These are phyloP conservation scores for Pachyrhizus erosus DNA, from an alignment of 306 rosid species.

Conservation along the genomic window DNA sequence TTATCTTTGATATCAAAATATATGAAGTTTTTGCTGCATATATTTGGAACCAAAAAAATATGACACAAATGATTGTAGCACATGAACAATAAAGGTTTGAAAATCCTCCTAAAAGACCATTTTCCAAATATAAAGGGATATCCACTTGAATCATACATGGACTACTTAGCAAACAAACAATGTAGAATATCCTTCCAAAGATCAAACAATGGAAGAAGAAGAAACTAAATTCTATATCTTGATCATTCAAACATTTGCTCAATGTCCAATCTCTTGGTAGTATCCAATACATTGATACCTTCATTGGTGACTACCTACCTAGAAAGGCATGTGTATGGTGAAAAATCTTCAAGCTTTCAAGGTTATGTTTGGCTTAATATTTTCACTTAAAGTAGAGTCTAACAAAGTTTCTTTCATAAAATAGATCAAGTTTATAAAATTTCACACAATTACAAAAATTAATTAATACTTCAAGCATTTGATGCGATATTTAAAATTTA, in stretches of 20 bases:
- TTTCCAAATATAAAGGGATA: no score
- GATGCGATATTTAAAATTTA: no score
- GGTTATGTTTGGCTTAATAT: no score
- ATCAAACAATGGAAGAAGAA: neutral
- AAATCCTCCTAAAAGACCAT: neutral
- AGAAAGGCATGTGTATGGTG: neutral
- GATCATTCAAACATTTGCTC: neutral
- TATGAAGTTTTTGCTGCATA: no score
- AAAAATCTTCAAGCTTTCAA: no score
- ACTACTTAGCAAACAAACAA: neutral
- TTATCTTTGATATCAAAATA: no score
- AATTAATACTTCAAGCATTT: no score
- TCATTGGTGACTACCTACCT: neutral
- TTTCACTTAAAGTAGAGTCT: no score
- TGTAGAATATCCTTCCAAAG: neutral
- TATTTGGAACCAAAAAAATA: no score
- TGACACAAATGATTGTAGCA: neutral
- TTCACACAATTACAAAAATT: no score
- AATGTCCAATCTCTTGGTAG: neutral
- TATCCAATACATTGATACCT: neutral
- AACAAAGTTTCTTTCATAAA: no score
- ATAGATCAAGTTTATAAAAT: no score
- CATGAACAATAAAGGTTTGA: neutral
- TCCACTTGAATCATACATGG: neutral
- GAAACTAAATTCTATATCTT: neutral